phyloP scores from a whole-genome alignment of 176 grass and related monocot genomes.

The Paspalum notatum region DNA sequence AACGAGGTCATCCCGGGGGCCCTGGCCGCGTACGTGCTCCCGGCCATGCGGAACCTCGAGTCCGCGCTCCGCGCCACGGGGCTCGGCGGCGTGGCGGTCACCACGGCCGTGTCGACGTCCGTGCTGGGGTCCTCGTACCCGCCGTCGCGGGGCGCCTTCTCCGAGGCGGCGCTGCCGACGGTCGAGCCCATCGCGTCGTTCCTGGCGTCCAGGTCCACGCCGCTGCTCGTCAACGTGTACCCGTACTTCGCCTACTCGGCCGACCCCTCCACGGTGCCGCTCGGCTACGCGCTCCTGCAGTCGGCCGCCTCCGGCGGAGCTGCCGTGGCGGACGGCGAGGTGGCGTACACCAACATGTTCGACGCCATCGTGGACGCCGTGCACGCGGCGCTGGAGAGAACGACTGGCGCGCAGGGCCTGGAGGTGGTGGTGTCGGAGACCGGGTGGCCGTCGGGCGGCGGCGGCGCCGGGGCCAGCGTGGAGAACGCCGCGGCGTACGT shows the following conservation, averaged over 20 bases:
- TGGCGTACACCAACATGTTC: slow-evolving; percentile 83
- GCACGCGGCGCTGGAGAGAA: slow-evolving; percentile 74
- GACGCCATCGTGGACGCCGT: slow-evolving; percentile 83
- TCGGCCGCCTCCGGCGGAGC: background rate
- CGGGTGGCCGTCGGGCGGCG: slow-evolving; percentile 89
- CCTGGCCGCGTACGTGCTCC: slow-evolving; percentile 56
- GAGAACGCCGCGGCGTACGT: slow-evolving; percentile 77
- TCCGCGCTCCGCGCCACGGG: slow-evolving; percentile 51
- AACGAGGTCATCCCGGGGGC: slow-evolving; percentile 82
- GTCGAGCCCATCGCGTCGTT: slow-evolving; percentile 54
- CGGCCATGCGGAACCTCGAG: slow-evolving; percentile 76
- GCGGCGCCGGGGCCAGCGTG: slow-evolving; percentile 50
- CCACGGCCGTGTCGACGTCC: slow-evolving; percentile 66
- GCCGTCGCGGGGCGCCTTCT: slow-evolving; percentile 68
- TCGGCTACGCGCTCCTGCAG: slow-evolving; percentile 80
- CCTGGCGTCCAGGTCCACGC: slow-evolving; percentile 52
- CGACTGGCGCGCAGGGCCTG: slow-evolving; percentile 38
- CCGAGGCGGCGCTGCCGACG: slow-evolving; percentile 41
- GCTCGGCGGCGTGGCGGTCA: slow-evolving; percentile 56
- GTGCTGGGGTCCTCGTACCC: slow-evolving; percentile 65
- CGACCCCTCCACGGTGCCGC: slow-evolving; percentile 46
- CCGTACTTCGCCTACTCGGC: slow-evolving; percentile 78
- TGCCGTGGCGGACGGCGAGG: slow-evolving; percentile 42
- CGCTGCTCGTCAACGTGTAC: slow-evolving; percentile 74
- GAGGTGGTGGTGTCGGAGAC: slow-evolving; percentile 82